Percentiles rank a stretch among this genome's conserved stretches.
Conservation (phyloP, 2,329 filamentous ascomycete species). For the Colletotrichum australisinense region DNA sequence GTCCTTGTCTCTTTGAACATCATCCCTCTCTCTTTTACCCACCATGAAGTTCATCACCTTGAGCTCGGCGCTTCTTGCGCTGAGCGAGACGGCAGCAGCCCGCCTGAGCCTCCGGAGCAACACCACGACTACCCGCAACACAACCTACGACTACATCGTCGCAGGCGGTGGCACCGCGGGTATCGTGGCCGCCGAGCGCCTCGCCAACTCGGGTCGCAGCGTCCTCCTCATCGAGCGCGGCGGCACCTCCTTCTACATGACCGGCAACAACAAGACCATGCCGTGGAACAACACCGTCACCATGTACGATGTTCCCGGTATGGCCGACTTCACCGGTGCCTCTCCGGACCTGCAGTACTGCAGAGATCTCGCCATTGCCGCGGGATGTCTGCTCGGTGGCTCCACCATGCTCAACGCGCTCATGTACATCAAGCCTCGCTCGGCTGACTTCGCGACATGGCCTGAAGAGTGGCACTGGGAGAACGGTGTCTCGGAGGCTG, state of each 20-base stretch:
- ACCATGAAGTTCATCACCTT: constrained; percentile 29
- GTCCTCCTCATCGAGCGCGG: constrained; percentile 35
- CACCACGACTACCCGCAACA: constrained; percentile 29
- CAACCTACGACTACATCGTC: constrained; percentile 37
- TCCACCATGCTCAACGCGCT: constrained; percentile 43
- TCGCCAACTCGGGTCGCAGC: constrained; percentile 34
- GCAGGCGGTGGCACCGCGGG: constrained; percentile 35
- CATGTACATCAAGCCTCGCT: constrained; percentile 39
- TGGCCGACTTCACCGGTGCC: constrained; percentile 30
- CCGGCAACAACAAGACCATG: constrained; percentile 36
- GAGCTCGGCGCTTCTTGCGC: constrained; percentile 23
- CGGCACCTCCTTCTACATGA: constrained; percentile 31
- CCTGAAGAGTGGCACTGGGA: constrained; percentile 38
- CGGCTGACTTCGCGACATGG: constrained; percentile 32
- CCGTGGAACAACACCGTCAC: constrained; percentile 43
- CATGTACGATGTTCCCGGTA: constrained; percentile 38
- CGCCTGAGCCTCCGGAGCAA: constrained; percentile 5
- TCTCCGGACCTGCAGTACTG: constrained; percentile 37
- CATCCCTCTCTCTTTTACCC: background rate
- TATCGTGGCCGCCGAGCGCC: constrained; percentile 32
- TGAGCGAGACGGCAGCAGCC: constrained; percentile 17
- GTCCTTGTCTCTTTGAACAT: background rate
- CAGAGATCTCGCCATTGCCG: constrained; percentile 41
- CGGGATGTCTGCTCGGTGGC: constrained; percentile 47
- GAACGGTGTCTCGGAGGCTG: constrained; percentile 34